phyloP scores from a whole-genome alignment of 2,329 filamentous ascomycete genomes.

The Laburnicola sp. region DNA sequence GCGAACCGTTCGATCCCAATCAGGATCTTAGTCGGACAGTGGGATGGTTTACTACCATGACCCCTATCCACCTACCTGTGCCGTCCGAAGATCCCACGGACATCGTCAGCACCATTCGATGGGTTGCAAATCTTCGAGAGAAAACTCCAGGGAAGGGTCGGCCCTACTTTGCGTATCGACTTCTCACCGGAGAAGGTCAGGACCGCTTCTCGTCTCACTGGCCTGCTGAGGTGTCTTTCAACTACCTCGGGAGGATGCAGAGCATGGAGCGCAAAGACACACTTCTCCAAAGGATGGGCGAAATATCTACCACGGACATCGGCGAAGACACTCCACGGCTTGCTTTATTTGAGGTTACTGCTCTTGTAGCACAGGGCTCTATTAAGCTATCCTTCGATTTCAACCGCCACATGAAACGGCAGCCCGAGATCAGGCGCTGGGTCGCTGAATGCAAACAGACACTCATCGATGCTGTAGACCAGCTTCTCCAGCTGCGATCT shows the following conservation, averaged over 20 bases:
- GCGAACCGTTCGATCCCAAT: constrained; percentile 50
- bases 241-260: constrained; percentile 38
- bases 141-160: constrained; percentile 38
- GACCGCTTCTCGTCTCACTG: constrained; percentile 34
- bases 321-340: constrained; percentile 33
- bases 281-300: constrained; percentile 27
- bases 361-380: constrained; percentile 31
- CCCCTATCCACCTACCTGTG: constrained; percentile 33
- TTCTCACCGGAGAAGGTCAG: constrained; percentile 30
- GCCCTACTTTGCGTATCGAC: constrained; percentile 37
- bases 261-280: constrained; percentile 36
- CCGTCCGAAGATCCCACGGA: constrained; percentile 30
- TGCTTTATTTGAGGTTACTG: constrained; percentile 38
- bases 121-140: constrained; percentile 38
- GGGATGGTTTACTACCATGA: constrained; percentile 55
- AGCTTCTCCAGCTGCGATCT: constrained; percentile 29
- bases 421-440: constrained; percentile 35
- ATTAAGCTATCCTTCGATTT: constrained; percentile 39
- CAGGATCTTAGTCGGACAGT: constrained; percentile 55
- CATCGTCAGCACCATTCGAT: constrained; percentile 36
- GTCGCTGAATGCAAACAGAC: constrained; percentile 32
- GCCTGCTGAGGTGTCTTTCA: constrained; percentile 40
- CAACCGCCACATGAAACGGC: constrained; percentile 37
- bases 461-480: constrained; percentile 36
- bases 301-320: constrained; percentile 28